phyloP scores from a whole-genome alignment of 371 early-diverging fungal genomes.

The Circinella minor region DNA sequence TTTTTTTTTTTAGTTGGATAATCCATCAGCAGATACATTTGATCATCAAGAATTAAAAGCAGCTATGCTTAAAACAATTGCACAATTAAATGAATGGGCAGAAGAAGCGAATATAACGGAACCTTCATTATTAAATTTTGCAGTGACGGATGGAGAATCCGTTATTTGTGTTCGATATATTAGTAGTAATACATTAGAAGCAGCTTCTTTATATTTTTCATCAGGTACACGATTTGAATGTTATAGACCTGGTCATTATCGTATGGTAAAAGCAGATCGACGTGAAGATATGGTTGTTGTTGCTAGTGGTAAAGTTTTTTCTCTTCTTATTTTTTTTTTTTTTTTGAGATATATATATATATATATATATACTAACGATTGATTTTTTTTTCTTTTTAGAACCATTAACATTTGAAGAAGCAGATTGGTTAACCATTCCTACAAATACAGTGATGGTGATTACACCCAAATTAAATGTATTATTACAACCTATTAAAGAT shows the following conservation, averaged over 20 bases:
- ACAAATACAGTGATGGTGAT: constrained; percentile 80
- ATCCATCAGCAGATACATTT: constrained; percentile 57
- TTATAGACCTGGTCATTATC: constrained; percentile 69
- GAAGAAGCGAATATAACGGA: constrained; percentile 64
- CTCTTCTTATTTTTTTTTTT: neutral
- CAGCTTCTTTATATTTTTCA: constrained; percentile 83
- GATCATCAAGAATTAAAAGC: constrained; percentile 62
- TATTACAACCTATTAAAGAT: constrained; percentile 78
- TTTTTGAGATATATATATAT: no score
- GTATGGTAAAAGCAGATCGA: constrained; percentile 82
- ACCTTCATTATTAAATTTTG: constrained; percentile 82
- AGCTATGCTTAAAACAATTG: constrained; percentile 81
- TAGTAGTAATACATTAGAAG: constrained; percentile 67
- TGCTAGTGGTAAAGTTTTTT: constrained; percentile 65
- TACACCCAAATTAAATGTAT: constrained; percentile 77
- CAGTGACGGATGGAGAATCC: constrained; percentile 83
- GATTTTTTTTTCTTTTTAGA: no score
- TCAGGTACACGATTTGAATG: constrained; percentile 71
- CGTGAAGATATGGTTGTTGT: constrained; percentile 85
- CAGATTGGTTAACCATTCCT: constrained; percentile 85
- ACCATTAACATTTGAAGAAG: constrained; percentile 83
- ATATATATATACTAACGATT: no score
- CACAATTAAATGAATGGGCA: constrained; percentile 70
- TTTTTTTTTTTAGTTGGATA: constrained; percentile 56
- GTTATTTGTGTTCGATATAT: constrained; percentile 86